Conservation (phyloP, 192 early-diverging fungal genomes). For the Phlyctochytrium planicorne region DNA sequence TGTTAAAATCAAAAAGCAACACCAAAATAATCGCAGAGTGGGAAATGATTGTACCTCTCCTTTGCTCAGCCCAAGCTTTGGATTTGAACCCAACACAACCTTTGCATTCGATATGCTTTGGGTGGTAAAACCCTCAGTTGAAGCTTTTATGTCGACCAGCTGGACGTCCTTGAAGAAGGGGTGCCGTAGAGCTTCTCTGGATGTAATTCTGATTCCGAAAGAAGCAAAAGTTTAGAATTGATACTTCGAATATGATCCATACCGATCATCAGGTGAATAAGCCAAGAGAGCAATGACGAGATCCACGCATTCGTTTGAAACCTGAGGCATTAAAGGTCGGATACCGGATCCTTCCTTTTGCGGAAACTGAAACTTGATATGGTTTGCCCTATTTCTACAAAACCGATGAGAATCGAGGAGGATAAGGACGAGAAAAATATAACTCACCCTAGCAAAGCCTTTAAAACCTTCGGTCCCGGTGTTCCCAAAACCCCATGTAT, state of each 20-base stretch:
- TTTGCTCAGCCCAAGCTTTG: no score
- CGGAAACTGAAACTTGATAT: constrained; percentile 54
- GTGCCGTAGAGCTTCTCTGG: constrained; percentile 44
- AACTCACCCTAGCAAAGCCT: constrained; percentile 55
- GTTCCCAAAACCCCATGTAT: constrained; percentile 62
- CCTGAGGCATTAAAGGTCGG: constrained; percentile 42
- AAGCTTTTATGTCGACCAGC: constrained; percentile 8
- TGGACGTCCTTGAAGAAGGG: constrained; percentile 45
- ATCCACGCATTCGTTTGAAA: constrained; percentile 45
- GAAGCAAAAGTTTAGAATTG: neutral
- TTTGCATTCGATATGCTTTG: no score
- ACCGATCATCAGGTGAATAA: constrained; percentile 55
- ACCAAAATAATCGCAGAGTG: no score
- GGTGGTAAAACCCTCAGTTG: neutral
- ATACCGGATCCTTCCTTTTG: constrained; percentile 53
- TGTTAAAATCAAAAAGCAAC: no score
- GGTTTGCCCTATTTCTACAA: constrained; percentile 29
- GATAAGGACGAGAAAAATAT: no score
- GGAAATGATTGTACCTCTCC: no score
- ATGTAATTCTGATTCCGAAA: constrained; percentile 37
- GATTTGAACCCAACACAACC: no score
- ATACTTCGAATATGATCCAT: neutral
- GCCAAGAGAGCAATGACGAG: constrained; percentile 44
- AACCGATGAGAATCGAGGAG: neutral
- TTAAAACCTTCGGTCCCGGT: constrained; percentile 46